Conservation (phyloP, 73 alveolate genomes). For the Blepharisma japonicum region DNA sequence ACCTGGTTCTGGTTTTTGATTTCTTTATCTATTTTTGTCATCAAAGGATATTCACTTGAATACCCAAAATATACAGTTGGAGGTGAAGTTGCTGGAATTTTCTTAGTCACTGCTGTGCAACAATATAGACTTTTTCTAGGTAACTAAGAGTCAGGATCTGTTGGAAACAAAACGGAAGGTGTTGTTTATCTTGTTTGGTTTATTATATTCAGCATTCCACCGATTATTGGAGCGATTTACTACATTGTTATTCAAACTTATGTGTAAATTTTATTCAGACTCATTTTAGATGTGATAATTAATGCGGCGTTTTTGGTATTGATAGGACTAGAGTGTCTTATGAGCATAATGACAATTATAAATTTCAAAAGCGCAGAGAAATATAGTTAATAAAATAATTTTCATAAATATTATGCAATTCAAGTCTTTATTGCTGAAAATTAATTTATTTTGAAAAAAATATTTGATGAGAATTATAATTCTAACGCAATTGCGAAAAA, state of each 20-base stretch:
- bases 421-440: no score
- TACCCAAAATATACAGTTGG: neutral
- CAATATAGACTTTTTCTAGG: neutral
- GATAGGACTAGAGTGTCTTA: neutral
- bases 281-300: neutral
- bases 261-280: conserved; percentile 22
- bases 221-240: conserved; percentile 15
- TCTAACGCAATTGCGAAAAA: no score
- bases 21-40: neutral
- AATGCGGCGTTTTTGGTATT: neutral
- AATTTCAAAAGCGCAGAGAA: conserved; percentile 21
- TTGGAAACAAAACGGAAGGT: conserved; percentile 21
- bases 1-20: conserved; percentile 10
- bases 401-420: no score
- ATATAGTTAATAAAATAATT: neutral
- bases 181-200: neutral
- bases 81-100: neutral
- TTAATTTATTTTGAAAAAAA: no score
- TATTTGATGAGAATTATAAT: no score
- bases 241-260: neutral
- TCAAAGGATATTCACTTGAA: neutral
- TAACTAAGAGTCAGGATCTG: conserved; percentile 2
- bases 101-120: neutral
- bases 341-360: neutral
- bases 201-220: neutral